Evolutionary conservation across 352 stramenopile genomes (phyloP), one percentile per base, ranked within the genome.

Genomic region (Globisporangium splendens): DNA sequence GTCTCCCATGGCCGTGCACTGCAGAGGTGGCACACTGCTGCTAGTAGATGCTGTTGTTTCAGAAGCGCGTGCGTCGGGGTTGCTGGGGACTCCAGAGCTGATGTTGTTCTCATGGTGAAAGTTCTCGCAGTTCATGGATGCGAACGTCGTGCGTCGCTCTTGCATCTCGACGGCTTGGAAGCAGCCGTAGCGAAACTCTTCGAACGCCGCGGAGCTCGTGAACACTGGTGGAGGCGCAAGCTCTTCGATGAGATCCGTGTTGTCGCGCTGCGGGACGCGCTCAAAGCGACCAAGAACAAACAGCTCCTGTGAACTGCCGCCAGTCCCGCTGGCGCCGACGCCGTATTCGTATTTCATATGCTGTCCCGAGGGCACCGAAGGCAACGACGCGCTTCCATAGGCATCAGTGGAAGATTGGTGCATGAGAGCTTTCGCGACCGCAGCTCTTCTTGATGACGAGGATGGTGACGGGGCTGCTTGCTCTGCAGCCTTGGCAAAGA

Each of bases 111-210:
- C 18, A 46, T 49, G 13, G 2, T 8, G 8, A 47, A 38, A 12
- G 13, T 33, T 69, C 51, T 50, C 56, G 24, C 51, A 15, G n/a
- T 65, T 52, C 1, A 67, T 54, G 4, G 38, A 24, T 7, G 57
- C 43, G 1, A 81, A 52, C 47, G 70, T 51, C 6, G 75, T 56
- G 14, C 84, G 78, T 3, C 76, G 76, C 53, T 92, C 84, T 47
- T 90, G 76, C 71, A 94, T 88, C 60, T 94, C 82, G 6, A 88
- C 78, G 22, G 84, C 84, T 48, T 94, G 80, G 61, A 91, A 94
- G 44, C 82, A 91, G 14, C 70, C 72, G 63, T 86, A 85, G n/a
- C 79, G 84, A 55, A 94, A 94, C 53, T 73, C 59, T 47, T 92
- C 82, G 39, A 92, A 94, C 10, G 66, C 69, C 31, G 56, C 72